These are phyloP conservation scores for Coniochaeta prunicola DNA, from an alignment of 2,329 filamentous ascomycete genomes.

Conservation along the genomic window DNA sequence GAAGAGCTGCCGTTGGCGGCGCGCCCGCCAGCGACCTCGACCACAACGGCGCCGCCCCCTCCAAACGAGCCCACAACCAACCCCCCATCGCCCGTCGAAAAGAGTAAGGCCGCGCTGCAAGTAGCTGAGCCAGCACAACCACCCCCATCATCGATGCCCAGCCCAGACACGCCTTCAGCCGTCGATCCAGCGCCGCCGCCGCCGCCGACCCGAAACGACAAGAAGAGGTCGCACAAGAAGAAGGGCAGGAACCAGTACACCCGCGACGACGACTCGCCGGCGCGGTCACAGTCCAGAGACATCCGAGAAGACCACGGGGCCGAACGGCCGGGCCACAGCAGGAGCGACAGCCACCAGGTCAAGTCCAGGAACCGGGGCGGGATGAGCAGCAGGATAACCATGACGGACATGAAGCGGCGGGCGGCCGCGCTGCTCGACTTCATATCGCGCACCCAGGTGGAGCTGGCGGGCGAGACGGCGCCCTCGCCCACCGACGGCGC, in stretches of 20 bases:
- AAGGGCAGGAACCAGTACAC: conserved; percentile 78
- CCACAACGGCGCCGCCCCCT: conserved; percentile 5
- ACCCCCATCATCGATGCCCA: conserved; percentile 36
- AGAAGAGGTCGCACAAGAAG: conserved; percentile 55
- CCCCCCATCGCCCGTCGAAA: conserved; percentile 9
- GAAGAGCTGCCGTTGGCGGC: conserved; percentile 56
- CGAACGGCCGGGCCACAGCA: conserved; percentile 17
- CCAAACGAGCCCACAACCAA: conserved; percentile 17
- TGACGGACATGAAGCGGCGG: conserved; percentile 82
- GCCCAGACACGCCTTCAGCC: conserved; percentile 39
- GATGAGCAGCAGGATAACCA: conserved; percentile 63
- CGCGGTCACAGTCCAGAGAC: conserved; percentile 44
- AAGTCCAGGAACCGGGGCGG: conserved; percentile 50
- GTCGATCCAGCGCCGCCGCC: conserved; percentile 32
- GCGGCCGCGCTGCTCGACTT: conserved; percentile 83
- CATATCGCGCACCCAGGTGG: conserved; percentile 81
- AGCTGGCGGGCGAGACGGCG: conserved; percentile 63
- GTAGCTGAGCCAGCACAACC: conserved; percentile 21
- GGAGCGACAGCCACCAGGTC: conserved; percentile 23
- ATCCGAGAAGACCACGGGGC: conserved; percentile 30
- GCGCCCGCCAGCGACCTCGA: conserved; percentile 23
- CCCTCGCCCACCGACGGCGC: conserved; percentile 30
- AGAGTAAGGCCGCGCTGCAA: neutral
- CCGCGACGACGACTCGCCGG: conserved; percentile 57
- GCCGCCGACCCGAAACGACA: conserved; percentile 51